A percentile compares a stretch with the other conserved stretches of the same genome.
Conservation (phyloP, 164 flowering plant species). For the Aristolochia contorta region DNA sequence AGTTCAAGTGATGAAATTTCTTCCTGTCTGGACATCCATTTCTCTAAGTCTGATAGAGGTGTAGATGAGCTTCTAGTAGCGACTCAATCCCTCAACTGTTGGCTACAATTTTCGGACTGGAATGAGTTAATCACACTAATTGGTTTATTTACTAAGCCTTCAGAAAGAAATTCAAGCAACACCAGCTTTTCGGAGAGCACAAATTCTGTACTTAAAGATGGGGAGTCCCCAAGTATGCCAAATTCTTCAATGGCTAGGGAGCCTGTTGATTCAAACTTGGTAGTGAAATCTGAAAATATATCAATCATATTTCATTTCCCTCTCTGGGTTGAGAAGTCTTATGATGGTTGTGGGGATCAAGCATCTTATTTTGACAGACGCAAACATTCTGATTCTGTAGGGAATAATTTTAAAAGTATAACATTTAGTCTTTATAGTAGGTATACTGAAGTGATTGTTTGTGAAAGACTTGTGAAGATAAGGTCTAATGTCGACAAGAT, state of each 20-base stretch:
- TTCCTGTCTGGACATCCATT: constrained; percentile 32
- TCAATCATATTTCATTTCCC: constrained; percentile 51
- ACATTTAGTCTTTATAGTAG: constrained; percentile 31
- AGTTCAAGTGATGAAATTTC: constrained; percentile 15
- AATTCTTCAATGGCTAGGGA: constrained; percentile 10
- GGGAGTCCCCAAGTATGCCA: constrained; percentile 9
- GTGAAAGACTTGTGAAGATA: constrained; percentile 22
- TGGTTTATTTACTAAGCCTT: constrained; percentile 16
- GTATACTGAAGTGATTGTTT: constrained; percentile 30
- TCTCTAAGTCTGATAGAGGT: constrained; percentile 24
- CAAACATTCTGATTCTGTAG: background rate
- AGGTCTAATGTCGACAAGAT: constrained; percentile 33
- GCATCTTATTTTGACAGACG: constrained; percentile 11
- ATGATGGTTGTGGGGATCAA: constrained; percentile 8
- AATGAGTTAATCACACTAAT: constrained; percentile 32
- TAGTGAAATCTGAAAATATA: constrained; percentile 38
- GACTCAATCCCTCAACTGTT: constrained; percentile 52
- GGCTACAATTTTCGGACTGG: constrained; percentile 69
- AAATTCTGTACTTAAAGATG: constrained; percentile 5
- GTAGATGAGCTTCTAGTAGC: constrained; percentile 28
- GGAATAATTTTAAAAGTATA: constrained; percentile 25
- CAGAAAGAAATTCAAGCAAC: constrained; percentile 7
- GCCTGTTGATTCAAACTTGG: constrained; percentile 11
- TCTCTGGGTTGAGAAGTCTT: constrained; percentile 15
- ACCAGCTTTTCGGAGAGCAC: constrained; percentile 14